phyloP scores from a whole-genome alignment of 1,284 basidiomycete species.

The Xanthoconium separans region DNA sequence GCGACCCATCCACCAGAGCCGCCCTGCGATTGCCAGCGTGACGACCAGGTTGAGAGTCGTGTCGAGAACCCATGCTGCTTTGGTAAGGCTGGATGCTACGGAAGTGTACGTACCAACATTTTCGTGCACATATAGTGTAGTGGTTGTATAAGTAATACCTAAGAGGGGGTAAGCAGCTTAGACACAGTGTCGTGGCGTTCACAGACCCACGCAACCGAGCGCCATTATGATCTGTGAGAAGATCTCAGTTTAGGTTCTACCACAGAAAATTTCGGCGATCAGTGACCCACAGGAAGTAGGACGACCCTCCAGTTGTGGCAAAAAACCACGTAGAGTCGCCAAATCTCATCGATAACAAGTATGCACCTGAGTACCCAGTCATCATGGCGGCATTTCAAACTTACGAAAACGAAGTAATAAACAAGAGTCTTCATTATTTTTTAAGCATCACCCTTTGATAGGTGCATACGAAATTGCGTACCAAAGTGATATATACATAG shows the following conservation, averaged over 20 bases:
- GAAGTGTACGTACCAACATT: neutral
- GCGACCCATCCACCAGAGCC: neutral
- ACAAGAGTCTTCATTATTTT: neutral
- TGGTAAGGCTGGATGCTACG: neutral
- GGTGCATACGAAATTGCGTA: neutral
- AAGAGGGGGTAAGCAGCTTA: neutral
- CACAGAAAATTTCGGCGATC: neutral
- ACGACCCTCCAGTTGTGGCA: neutral
- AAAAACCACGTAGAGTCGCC: neutral
- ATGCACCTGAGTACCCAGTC: neutral
- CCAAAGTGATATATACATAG: neutral
- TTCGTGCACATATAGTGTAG: neutral
- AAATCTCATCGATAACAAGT: neutral
- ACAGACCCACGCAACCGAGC: neutral
- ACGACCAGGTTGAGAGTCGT: neutral
- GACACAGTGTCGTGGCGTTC: neutral
- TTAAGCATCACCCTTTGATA: neutral
- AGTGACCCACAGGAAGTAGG: neutral
- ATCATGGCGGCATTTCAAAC: neutral
- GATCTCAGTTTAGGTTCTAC: neutral
- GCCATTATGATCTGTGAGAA: neutral
- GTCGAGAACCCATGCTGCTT: neutral
- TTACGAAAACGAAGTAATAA: neutral
- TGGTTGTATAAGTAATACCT: neutral
- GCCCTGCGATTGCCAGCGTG: neutral